Evolutionary conservation across 2,329 filamentous ascomycete species (phyloP).

Genomic region (Furcasterigmium sp.): DNA sequence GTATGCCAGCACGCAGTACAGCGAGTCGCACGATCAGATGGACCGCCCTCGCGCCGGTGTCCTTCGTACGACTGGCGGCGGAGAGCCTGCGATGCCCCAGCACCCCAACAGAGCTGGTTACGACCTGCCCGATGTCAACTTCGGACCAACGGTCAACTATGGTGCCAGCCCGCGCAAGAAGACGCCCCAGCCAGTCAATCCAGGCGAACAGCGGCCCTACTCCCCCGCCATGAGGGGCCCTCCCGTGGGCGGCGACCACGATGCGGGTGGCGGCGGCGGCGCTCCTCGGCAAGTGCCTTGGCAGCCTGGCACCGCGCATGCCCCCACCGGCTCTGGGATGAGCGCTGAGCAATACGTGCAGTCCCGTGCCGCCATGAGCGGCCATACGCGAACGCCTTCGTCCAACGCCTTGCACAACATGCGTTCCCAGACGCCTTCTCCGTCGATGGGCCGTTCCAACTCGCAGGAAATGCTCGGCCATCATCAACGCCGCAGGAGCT

Average conservation of each 20-base stretch:
- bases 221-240: slow-evolving; percentile 21
- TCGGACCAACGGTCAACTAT: slow-evolving; percentile 77
- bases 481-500: slow-evolving; percentile 38
- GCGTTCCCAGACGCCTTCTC: slow-evolving; percentile 34
- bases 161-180: slow-evolving; percentile 27
- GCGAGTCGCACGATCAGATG: slow-evolving; percentile 34
- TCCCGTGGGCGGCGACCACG: slow-evolving; percentile 26
- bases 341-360: slow-evolving; percentile 81
- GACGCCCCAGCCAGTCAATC: slow-evolving; percentile 17
- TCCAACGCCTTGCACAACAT: slow-evolving; percentile 34
- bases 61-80: slow-evolving; percentile 69
- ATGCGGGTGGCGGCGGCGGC: slow-evolving; percentile 43
- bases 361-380: slow-evolving; percentile 59
- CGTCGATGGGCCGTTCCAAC: slow-evolving; percentile 33
- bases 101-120: slow-evolving; percentile 25
- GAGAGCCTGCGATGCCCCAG: slow-evolving; percentile 19
- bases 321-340: slow-evolving; percentile 47
- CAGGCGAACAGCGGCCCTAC: slow-evolving; percentile 20
- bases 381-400: slow-evolving; percentile 56
- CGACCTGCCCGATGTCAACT: slow-evolving; percentile 72
- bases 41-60: slow-evolving; percentile 74
- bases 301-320: slow-evolving; percentile 63
- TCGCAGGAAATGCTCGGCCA: slow-evolving; percentile 33
- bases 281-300: slow-evolving; percentile 66
- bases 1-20: slow-evolving; percentile 67